phyloP scores from a whole-genome alignment of 1,284 basidiomycete genomes.

The Ceratobasidium theobromae region DNA sequence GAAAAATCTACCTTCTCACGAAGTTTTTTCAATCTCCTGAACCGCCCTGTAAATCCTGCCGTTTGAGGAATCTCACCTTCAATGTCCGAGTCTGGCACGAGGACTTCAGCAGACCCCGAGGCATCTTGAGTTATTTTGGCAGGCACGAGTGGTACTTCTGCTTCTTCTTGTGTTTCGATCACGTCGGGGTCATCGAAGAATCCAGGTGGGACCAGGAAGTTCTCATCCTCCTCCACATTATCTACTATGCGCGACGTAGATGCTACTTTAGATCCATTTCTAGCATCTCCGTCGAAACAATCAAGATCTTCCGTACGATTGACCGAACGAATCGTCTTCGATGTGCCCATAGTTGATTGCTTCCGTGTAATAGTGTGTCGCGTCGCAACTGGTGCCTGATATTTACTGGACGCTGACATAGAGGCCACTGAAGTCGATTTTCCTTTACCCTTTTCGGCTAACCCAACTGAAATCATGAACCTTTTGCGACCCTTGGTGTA shows the following conservation, averaged over 20 bases:
- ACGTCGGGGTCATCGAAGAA: constrained; percentile 26
- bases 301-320: not conserved
- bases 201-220: not conserved
- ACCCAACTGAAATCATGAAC: constrained; percentile 34
- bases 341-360: not conserved
- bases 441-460: constrained; percentile 8
- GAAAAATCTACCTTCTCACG: not conserved
- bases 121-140: no score
- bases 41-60: not conserved
- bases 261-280: not conserved
- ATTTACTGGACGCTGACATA: not conserved
- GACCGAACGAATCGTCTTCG: constrained; percentile 1
- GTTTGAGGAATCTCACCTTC: not conserved
- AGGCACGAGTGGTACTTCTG: not conserved
- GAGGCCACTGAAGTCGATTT: not conserved
- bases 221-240: not conserved
- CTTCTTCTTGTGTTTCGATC: constrained; percentile 23
- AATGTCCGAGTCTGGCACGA: not conserved
- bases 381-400: not conserved
- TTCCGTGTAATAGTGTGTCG: constrained; percentile 5
- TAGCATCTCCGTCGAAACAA: not conserved
- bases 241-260: not conserved
- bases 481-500: constrained; percentile 34
- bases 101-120: not conserved
- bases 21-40: constrained; percentile 4